These are phyloP conservation scores for Exophiala phaeomuriformis DNA, from an alignment of 2,329 filamentous ascomycete species.

Conservation along the genomic window DNA sequence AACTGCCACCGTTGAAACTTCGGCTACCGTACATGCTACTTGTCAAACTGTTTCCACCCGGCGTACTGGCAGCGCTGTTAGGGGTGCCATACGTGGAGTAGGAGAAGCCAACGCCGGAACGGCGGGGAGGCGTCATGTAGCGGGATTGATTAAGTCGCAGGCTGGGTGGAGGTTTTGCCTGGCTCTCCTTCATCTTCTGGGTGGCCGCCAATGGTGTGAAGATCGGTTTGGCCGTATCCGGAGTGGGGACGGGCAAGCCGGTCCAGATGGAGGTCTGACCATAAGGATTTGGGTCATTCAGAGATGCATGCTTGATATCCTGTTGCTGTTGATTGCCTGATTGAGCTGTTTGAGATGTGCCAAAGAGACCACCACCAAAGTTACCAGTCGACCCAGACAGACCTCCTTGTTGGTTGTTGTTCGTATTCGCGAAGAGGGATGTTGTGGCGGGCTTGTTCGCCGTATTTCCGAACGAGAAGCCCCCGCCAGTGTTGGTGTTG, in stretches of 20 bases:
- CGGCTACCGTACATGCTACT: conserved; percentile 34
- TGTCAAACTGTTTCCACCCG: conserved; percentile 43
- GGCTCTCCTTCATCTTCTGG: conserved; percentile 69
- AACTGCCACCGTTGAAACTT: conserved; percentile 46
- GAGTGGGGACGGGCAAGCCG: conserved; percentile 55
- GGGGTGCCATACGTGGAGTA: conserved; percentile 89
- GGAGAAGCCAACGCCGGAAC: conserved; percentile 76
- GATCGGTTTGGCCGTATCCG: conserved; percentile 73
- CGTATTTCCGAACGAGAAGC: conserved; percentile 45
- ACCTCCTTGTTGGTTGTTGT: conserved; percentile 31
- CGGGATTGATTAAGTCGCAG: conserved; percentile 59
- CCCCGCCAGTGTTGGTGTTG: conserved; percentile 22
- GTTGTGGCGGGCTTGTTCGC: conserved; percentile 42
- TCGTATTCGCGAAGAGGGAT: conserved; percentile 51
- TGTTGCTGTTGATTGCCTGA: conserved; percentile 49
- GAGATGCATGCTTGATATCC: conserved; percentile 62
- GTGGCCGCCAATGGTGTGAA: conserved; percentile 77
- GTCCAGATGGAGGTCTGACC: conserved; percentile 82
- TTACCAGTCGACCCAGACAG: conserved; percentile 37
- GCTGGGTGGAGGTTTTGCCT: conserved; percentile 33
- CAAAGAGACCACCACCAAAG: conserved; percentile 44
- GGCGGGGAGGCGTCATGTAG: conserved; percentile 75
- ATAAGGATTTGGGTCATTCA: conserved; percentile 80
- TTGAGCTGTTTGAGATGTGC: conserved; percentile 47
- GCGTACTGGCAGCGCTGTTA: conserved; percentile 61